These are phyloP conservation scores for Phialocephala subalpina DNA, from an alignment of 2,329 filamentous ascomycete genomes.

Conservation along the genomic window DNA sequence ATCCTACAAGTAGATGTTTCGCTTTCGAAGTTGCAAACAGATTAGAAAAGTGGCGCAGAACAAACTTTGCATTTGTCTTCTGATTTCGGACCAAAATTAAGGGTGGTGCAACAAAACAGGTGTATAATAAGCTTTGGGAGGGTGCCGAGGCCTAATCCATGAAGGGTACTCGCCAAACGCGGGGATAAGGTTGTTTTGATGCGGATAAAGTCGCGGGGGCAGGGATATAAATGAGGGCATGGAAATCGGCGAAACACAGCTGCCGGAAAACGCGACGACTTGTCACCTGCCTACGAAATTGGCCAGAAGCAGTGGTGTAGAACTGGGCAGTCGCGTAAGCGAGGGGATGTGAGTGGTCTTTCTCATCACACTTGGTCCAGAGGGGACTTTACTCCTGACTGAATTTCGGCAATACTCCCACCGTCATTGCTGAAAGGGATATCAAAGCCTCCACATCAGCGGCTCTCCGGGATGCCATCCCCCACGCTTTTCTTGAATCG, in stretches of 20 bases:
- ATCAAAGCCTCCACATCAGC: background rate
- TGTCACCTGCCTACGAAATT: background rate
- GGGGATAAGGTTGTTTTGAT: conserved; percentile 22
- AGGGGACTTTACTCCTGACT: background rate
- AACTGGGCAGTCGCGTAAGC: background rate
- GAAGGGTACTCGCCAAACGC: conserved; percentile 10
- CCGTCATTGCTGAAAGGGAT: background rate
- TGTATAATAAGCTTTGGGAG: conserved; percentile 12
- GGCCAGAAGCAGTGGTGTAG: background rate
- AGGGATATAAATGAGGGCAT: conserved; percentile 16
- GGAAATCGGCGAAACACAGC: conserved; percentile 10
- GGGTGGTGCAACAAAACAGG: background rate
- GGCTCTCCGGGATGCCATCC: conserved; percentile 1
- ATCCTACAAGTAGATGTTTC: no score
- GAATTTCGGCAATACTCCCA: background rate
- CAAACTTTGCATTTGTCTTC: background rate
- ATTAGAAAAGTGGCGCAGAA: background rate
- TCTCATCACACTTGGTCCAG: background rate
- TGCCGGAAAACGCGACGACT: conserved; percentile 8
- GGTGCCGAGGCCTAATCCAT: conserved; percentile 15
- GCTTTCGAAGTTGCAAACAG: background rate
- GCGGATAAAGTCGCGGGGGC: conserved; percentile 16
- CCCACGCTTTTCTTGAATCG: background rate
- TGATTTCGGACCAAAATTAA: conserved; percentile 9
- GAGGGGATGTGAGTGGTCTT: background rate